Evolutionary conservation across 768 basidiomycete species (phyloP).

Genomic region (Boletus rufocinnamomeus): DNA sequence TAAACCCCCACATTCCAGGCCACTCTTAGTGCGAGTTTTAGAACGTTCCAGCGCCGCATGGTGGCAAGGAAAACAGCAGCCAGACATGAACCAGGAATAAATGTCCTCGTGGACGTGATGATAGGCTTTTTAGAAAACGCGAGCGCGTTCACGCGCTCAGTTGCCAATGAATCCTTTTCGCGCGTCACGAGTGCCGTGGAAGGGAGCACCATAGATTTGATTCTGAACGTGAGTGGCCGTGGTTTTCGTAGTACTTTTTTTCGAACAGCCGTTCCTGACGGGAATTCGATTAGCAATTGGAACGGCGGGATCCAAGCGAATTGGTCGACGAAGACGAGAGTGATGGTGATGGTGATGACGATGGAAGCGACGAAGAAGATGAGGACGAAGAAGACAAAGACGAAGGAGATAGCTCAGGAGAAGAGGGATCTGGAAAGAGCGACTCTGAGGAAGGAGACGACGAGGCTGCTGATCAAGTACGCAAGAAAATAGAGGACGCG

Average conservation of each 20-base stretch:
- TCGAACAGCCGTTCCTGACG: neutral
- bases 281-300: constrained; percentile 70
- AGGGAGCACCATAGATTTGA: constrained; percentile 74
- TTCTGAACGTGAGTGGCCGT: constrained; percentile 65
- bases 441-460: constrained; percentile 55
- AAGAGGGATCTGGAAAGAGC: constrained; percentile 37
- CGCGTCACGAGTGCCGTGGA: constrained; percentile 66
- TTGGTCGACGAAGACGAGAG: constrained; percentile 45
- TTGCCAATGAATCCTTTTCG: constrained; percentile 80
- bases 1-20: constrained; percentile 42
- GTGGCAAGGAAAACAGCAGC: constrained; percentile 39
- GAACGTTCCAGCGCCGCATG: constrained; percentile 48
- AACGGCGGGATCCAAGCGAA: constrained; percentile 63
- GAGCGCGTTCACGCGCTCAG: constrained; percentile 74
- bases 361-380: constrained; percentile 38
- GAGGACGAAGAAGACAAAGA: constrained; percentile 34
- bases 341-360: constrained; percentile 41
- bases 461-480: constrained; percentile 49
- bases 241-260: neutral
- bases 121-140: constrained; percentile 88
- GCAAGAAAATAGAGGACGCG: constrained; percentile 66
- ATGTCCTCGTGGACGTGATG: constrained; percentile 84
- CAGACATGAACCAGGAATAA: constrained; percentile 53
- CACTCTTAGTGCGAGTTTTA: constrained; percentile 58
- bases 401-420: constrained; percentile 35